phyloP scores from a whole-genome alignment of 441 rosid genomes.

The Macaranga tanarius region DNA sequence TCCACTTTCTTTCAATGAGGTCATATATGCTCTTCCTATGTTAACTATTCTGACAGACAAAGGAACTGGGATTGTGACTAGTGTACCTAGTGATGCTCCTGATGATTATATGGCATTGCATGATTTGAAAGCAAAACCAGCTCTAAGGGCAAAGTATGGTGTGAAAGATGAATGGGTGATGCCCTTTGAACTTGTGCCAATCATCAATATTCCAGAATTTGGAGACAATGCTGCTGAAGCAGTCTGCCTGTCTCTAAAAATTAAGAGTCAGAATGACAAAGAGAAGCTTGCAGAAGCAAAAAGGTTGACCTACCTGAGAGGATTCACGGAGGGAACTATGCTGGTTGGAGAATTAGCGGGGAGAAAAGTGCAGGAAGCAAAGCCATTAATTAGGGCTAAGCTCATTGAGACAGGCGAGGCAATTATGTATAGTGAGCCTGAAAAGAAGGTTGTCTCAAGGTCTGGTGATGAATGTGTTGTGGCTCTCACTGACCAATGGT shows the following conservation, averaged over 20 bases:
- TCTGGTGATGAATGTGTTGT: constrained; percentile 99
- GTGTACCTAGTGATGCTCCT: constrained; percentile 97
- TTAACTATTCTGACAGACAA: constrained; percentile 82
- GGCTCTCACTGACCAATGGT: constrained; percentile 98
- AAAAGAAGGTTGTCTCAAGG: constrained; percentile 88
- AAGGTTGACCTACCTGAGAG: constrained; percentile 79
- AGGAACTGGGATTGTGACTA: constrained; percentile 91
- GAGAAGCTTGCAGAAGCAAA: constrained; percentile 90
- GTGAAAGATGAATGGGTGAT: constrained; percentile 89
- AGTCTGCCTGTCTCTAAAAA: constrained; percentile 75
- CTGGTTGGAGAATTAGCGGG: constrained; percentile 73
- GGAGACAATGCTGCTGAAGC: constrained; percentile 90
- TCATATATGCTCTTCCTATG: constrained; percentile 91
- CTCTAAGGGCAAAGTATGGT: constrained; percentile 64
- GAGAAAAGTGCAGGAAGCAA: constrained; percentile 76
- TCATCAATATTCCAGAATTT: constrained; percentile 75
- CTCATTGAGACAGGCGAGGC: constrained; percentile 78
- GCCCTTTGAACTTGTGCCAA: constrained; percentile 74
- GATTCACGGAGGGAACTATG: constrained; percentile 84
- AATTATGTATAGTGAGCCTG: constrained; percentile 84
- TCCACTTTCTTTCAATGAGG: constrained; percentile 65
- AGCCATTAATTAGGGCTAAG: constrained; percentile 63
- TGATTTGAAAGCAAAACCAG: constrained; percentile 78
- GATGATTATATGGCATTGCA: constrained; percentile 86
- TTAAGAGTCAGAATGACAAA: constrained; percentile 87